Evolutionary conservation across 371 early-diverging fungal species (phyloP).

Genomic region (Haplosporangium sp.): DNA sequence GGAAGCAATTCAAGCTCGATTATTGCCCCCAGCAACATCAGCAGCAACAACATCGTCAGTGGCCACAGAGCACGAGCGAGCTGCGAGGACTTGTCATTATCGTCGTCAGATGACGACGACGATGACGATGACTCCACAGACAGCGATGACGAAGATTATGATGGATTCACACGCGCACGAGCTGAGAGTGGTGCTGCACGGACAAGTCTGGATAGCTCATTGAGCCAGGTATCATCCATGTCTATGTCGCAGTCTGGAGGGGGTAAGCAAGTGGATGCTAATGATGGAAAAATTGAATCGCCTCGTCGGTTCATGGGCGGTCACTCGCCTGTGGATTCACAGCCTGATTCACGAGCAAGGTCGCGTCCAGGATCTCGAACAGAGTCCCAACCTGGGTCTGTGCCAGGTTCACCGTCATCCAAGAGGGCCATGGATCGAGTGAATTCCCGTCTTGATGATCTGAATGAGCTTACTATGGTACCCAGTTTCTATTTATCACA

Average conservation of each 20-base stretch:
- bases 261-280: background rate
- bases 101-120: conserved; percentile 49
- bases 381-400: conserved; percentile 25
- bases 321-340: conserved; percentile 21
- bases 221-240: background rate
- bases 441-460: background rate
- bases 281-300: background rate
- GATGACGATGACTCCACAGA: conserved; percentile 51
- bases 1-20: conserved; percentile 42
- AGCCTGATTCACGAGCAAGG: conserved; percentile 17
- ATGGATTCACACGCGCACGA: background rate
- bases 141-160: conserved; percentile 47
- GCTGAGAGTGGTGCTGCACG: conserved; percentile 12
- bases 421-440: conserved; percentile 18
- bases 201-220: conserved; percentile 35
- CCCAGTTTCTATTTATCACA: conserved; percentile 9
- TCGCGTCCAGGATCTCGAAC: conserved; percentile 19
- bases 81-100: conserved; percentile 47
- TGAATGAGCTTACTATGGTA: background rate
- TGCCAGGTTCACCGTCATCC: conserved; percentile 24
- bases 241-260: background rate
- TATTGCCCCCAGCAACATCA: background rate
- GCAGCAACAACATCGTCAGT: conserved; percentile 10
- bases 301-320: conserved; percentile 10
- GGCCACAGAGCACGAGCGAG: conserved; percentile 42